Conservation (phyloP, 1,139 yeast genomes). For the Trichomonascaceae sp. region DNA sequence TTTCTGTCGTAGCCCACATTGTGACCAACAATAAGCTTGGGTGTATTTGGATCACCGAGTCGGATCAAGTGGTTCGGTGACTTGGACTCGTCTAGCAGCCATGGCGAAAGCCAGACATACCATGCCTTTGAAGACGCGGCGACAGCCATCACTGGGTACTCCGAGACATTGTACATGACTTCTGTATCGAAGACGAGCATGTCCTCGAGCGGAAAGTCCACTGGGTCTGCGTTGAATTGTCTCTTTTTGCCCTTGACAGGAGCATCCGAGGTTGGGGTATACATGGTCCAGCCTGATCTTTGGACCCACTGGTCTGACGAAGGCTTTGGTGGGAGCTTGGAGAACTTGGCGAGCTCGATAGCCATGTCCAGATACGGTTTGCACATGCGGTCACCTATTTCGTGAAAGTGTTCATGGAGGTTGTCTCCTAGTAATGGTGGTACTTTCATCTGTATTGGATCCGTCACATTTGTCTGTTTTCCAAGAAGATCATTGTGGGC, state of each 20-base stretch:
- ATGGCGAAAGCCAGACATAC: conserved; percentile 95
- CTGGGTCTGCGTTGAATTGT: conserved; percentile 44
- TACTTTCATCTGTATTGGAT: conserved; percentile 48
- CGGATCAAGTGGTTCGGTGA: conserved; percentile 59
- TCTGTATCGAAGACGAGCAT: conserved; percentile 83
- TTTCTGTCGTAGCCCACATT: conserved; percentile 89
- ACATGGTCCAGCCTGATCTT: conserved; percentile 72
- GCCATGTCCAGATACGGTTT: conserved; percentile 49
- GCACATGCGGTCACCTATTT: conserved; percentile 43
- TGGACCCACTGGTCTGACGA: conserved; percentile 13
- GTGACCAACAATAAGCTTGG: conserved; percentile 61
- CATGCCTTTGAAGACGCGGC: conserved; percentile 72
- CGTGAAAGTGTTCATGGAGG: conserved; percentile 75
- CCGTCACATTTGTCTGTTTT: conserved; percentile 53
- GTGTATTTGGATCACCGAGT: conserved; percentile 28
- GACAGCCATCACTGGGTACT: conserved; percentile 69
- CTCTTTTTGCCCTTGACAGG: conserved; percentile 30
- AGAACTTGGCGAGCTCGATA: conserved; percentile 22
- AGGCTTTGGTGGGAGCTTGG: conserved; percentile 38
- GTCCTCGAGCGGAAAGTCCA: conserved; percentile 55
- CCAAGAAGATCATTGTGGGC: conserved; percentile 57
- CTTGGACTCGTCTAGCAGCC: conserved; percentile 43
- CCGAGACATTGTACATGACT: conserved; percentile 60
- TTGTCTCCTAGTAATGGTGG: conserved; percentile 60
- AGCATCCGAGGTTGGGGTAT: too few species aligned